phyloP scores from a whole-genome alignment of 495 filamentous ascomycete genomes.

The Poronia punctata region DNA sequence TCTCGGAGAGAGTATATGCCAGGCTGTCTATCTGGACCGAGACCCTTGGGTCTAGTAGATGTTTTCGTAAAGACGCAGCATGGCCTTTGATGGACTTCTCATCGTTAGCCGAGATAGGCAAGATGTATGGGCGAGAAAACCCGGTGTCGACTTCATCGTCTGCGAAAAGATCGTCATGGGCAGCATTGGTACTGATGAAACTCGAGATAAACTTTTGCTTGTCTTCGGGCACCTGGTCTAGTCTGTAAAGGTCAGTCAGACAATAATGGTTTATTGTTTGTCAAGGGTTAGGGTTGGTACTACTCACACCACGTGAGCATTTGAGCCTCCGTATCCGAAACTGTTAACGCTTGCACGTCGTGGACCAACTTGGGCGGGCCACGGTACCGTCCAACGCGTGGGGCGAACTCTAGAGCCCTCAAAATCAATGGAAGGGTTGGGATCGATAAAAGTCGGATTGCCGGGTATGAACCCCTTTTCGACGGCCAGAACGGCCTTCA shows the following conservation, averaged over 20 bases:
- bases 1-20: conserved; percentile 20
- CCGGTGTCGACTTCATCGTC: not conserved
- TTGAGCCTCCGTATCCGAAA: not conserved
- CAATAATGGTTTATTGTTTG: too few species aligned
- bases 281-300: too few species aligned
- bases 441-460: not conserved
- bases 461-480: conserved; percentile 33
- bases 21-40: conserved; percentile 9
- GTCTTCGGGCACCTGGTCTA: not conserved
- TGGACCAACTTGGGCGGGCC: not conserved
- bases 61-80: not conserved
- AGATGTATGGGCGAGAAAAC: not conserved
- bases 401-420: too few species aligned
- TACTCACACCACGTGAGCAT: not conserved
- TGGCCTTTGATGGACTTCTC: not conserved
- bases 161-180: not conserved
- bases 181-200: too few species aligned
- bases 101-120: conserved; percentile 7
- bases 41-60: conserved; percentile 5
- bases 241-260: not conserved
- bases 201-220: not conserved
- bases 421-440: not conserved
- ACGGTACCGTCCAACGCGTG: not conserved
- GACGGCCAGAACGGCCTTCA: conserved; percentile 42
- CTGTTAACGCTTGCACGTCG: not conserved